Conservation (phyloP, 148 eudicot genomes). For the Hydrangea macrophylla region DNA sequence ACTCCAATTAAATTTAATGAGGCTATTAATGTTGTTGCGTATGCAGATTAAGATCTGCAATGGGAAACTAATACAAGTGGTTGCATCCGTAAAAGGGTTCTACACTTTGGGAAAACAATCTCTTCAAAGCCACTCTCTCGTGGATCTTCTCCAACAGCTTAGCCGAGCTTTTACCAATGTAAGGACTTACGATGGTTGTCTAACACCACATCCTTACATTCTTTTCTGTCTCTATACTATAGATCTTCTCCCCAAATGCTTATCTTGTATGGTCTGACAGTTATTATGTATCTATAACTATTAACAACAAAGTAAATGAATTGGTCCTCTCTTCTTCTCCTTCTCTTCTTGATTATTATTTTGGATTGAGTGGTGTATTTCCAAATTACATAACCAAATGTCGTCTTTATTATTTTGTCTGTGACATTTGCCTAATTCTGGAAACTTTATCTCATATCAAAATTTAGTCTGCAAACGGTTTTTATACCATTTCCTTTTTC, state of each 20-base stretch:
- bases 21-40: slow-evolving; percentile 25
- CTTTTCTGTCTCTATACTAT: background rate
- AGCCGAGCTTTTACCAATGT: slow-evolving; percentile 98
- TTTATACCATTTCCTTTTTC: background rate
- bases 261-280: background rate
- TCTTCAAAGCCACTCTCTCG: slow-evolving; percentile 72
- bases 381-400: background rate
- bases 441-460: background rate
- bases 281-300: background rate
- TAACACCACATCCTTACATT: background rate
- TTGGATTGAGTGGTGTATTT: background rate
- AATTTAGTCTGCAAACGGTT: background rate
- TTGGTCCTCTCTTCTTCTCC: too few species aligned
- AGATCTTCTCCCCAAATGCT: background rate
- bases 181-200: slow-evolving; percentile 17
- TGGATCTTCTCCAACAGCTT: slow-evolving; percentile 96
- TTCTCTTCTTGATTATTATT: too few species aligned
- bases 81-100: slow-evolving; percentile 85
- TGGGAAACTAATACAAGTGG: slow-evolving; percentile 79
- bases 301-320: background rate
- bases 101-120: slow-evolving; percentile 76
- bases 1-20: background rate
- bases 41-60: slow-evolving; percentile 95
- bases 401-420: background rate
- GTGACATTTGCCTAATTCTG: background rate